Percentiles rank a stretch among this genome's conserved stretches.
Conservation (phyloP, 768 basidiomycete genomes). For the Sutorius australiensis region DNA sequence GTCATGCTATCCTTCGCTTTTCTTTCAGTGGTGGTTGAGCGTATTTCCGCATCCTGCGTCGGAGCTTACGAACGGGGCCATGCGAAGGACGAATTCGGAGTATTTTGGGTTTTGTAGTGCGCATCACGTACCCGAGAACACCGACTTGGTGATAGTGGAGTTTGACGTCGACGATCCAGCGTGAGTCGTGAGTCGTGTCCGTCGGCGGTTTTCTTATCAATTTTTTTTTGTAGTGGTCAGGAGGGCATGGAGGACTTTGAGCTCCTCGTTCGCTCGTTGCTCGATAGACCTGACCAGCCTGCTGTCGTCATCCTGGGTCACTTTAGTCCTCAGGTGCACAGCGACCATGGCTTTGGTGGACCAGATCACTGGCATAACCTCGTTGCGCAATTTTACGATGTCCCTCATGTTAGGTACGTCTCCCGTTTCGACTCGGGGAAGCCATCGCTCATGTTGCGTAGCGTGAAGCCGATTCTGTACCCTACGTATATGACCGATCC, state of each 20-base stretch:
- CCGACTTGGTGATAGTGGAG: constrained; percentile 93
- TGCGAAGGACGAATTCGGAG: constrained; percentile 84
- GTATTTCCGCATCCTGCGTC: constrained; percentile 99
- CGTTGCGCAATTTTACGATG: constrained; percentile 96
- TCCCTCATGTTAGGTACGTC: constrained; percentile 76
- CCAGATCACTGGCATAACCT: constrained; percentile 87
- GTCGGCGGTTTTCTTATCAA: background rate
- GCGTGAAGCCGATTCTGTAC: constrained; percentile 79
- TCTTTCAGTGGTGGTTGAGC: constrained; percentile 97
- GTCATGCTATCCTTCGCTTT: constrained; percentile 86
- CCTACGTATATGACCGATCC: constrained; percentile 78
- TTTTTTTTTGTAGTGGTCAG: constrained; percentile 46
- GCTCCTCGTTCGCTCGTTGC: constrained; percentile 85
- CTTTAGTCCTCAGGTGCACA: constrained; percentile 83
- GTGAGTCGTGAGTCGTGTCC: constrained; percentile 44
- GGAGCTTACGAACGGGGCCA: constrained; percentile 96
- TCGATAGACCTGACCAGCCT: constrained; percentile 85
- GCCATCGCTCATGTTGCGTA: constrained; percentile 24
- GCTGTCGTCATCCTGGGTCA: constrained; percentile 95
- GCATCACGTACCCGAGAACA: constrained; percentile 90
- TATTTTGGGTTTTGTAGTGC: constrained; percentile 95
- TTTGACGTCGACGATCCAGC: constrained; percentile 87
- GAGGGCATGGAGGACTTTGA: constrained; percentile 83
- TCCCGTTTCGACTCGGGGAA: background rate
- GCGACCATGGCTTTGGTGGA: constrained; percentile 77